A percentile compares a stretch with the other conserved stretches of the same genome.
phyloP scores from a whole-genome alignment of 495 filamentous ascomycete genomes.

The Lasiosphaeria ovina region DNA sequence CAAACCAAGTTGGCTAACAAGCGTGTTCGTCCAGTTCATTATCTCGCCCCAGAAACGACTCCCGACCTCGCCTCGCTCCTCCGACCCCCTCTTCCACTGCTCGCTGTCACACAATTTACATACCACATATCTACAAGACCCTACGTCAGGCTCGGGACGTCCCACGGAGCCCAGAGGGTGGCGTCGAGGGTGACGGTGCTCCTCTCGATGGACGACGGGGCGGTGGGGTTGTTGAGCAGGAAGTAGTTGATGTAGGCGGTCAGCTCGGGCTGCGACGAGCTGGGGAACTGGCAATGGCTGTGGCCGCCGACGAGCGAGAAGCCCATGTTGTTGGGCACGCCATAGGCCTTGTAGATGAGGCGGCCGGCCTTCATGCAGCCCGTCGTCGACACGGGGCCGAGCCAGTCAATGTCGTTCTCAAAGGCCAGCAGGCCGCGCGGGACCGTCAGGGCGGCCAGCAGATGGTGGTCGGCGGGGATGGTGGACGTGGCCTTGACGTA shows the following conservation, averaged over 20 bases:
- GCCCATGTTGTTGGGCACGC: conserved; percentile 51
- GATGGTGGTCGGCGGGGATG: conserved; percentile 52
- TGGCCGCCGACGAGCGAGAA: conserved; percentile 54
- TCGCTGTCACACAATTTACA: too few relatives aligned
- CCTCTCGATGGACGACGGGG: conserved; percentile 40
- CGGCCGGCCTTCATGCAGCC: conserved; percentile 56
- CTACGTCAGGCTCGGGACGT: conserved; percentile 37
- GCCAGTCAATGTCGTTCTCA: conserved; percentile 58
- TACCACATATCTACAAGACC: not conserved
- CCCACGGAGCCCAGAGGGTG: conserved; percentile 43
- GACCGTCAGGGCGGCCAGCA: conserved; percentile 46
- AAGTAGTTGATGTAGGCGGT: conserved; percentile 53
- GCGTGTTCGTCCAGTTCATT: too few relatives aligned
- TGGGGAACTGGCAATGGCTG: conserved; percentile 57
- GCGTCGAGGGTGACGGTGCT: conserved; percentile 36
- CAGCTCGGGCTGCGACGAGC: conserved; percentile 42
- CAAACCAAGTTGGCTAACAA: too few relatives aligned
- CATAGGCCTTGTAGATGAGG: conserved; percentile 51
- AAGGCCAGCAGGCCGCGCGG: conserved; percentile 49
- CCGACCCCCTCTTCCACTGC: too few relatives aligned
- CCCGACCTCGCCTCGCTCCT: too few relatives aligned
- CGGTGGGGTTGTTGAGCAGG: conserved; percentile 26
- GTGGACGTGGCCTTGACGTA: conserved; percentile 34
- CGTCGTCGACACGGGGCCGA: conserved; percentile 49
- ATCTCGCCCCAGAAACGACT: too few relatives aligned